A percentile compares a stretch with the other conserved stretches of the same genome.
Conservation (phyloP, 225 moss, liverwort and hornwort genomes). For the Anthoceros angustus region DNA sequence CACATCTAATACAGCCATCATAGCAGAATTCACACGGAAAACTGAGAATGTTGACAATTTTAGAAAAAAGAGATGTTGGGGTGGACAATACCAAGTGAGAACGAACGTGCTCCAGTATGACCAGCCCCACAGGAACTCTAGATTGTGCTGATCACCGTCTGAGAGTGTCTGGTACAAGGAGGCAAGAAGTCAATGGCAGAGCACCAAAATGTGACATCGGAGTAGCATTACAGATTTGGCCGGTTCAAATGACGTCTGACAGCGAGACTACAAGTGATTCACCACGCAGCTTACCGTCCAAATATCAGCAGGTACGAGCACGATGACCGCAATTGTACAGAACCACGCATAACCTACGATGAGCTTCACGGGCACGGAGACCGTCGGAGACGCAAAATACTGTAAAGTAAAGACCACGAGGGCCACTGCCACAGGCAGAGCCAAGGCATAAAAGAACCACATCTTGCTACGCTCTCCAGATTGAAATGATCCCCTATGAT, state of each 20-base stretch:
- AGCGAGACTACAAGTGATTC: slow-evolving; percentile 1
- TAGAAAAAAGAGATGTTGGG: not conserved
- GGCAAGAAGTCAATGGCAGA: slow-evolving; percentile 1
- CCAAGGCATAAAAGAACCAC: slow-evolving; percentile 93
- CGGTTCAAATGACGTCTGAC: not conserved
- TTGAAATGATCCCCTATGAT: too few relatives aligned
- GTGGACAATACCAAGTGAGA: slow-evolving; percentile 66
- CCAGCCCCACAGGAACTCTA: slow-evolving; percentile 74
- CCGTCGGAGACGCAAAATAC: slow-evolving; percentile 76
- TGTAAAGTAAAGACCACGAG: slow-evolving; percentile 74
- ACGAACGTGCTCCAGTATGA: slow-evolving; percentile 99
- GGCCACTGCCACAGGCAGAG: slow-evolving; percentile 69
- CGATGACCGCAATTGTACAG: slow-evolving; percentile 86
- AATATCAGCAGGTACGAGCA: slow-evolving; percentile 95
- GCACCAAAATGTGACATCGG: not conserved
- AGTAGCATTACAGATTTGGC: not conserved
- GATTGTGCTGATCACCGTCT: slow-evolving; percentile 37
- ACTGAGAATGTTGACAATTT: too few relatives aligned
- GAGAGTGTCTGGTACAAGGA: slow-evolving; percentile 50
- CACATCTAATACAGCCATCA: not conserved
- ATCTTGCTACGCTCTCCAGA: slow-evolving; percentile 19
- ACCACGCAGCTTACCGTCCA: slow-evolving; percentile 64
- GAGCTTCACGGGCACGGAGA: slow-evolving; percentile 56
- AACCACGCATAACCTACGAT: slow-evolving; percentile 97
- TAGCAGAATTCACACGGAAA: too few relatives aligned